A percentile compares a stretch with the other conserved stretches of the same genome.
These are phyloP conservation scores for Annona cherimola DNA, from an alignment of 164 flowering plant species.

Conservation along the genomic window DNA sequence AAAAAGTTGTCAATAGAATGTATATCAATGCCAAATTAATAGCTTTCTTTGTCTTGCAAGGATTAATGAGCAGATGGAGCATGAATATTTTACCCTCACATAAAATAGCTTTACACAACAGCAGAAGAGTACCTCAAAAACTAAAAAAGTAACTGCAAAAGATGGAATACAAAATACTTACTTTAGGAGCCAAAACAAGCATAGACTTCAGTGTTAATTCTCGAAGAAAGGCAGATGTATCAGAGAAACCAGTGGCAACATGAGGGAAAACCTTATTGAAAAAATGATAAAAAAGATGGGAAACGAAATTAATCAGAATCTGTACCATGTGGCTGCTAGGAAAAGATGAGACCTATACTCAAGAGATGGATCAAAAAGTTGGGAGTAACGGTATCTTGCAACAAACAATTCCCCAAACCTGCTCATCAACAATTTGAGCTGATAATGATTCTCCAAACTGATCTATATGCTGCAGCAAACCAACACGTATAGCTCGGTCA, in stretches of 20 bases:
- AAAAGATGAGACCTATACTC: background rate
- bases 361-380: constrained; percentile 1
- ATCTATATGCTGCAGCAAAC: constrained; percentile 89
- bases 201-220: constrained; percentile 95
- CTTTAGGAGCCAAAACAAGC: constrained; percentile 98
- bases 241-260: constrained; percentile 90
- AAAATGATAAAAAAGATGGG: constrained; percentile 14
- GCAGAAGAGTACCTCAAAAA: background rate
- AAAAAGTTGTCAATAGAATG: background rate
- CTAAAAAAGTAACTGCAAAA: background rate
- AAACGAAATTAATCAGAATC: constrained; percentile 10
- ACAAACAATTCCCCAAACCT: constrained; percentile 42
- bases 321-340: background rate
- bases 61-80: background rate
- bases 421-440: constrained; percentile 89
- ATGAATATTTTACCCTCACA: background rate
- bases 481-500: constrained; percentile 87
- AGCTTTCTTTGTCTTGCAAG: background rate
- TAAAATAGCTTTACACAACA: background rate
- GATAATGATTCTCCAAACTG: constrained; percentile 93
- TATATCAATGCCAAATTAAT: background rate
- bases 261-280: constrained; percentile 78
- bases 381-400: background rate
- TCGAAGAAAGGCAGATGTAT: constrained; percentile 88
- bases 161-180: constrained; percentile 19